These are phyloP conservation scores for Massariosphaeria phaeospora DNA, from an alignment of 495 filamentous ascomycete species.

Conservation along the genomic window DNA sequence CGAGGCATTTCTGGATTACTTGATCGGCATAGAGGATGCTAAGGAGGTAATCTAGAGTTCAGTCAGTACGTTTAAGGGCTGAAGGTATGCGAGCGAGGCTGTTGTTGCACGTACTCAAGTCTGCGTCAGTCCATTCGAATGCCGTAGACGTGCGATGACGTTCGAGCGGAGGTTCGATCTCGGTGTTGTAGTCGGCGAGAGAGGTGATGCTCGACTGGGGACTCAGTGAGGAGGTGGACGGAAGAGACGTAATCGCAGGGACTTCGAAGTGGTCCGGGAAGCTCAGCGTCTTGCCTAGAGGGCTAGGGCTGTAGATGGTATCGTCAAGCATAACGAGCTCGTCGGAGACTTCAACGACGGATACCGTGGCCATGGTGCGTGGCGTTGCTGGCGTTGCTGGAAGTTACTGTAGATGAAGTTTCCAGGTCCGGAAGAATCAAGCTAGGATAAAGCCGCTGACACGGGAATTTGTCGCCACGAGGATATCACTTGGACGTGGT, in stretches of 20 bases:
- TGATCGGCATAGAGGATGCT: conserved; percentile 13
- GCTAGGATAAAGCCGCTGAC: no score
- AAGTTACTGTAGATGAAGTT: no score
- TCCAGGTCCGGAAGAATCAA: no score
- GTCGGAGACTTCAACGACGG: background rate
- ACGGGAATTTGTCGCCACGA: no score
- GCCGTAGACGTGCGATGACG: background rate
- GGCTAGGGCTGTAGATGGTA: background rate
- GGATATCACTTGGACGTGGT: no score
- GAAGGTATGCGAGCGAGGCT: background rate
- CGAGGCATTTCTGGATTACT: background rate
- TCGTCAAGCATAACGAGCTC: background rate
- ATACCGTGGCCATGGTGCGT: background rate
- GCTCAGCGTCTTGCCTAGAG: background rate
- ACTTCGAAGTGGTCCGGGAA: background rate
- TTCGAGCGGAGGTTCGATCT: background rate
- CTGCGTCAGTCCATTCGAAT: conserved; percentile 2
- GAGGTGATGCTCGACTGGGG: background rate
- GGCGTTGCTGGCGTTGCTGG: no score
- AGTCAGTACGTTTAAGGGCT: background rate
- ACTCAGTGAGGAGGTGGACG: background rate
- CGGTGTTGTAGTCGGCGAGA: background rate
- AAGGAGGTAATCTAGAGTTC: conserved; percentile 8
- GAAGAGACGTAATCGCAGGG: background rate
- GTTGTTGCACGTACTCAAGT: conserved; percentile 9